phyloP scores from a whole-genome alignment of 2,329 filamentous ascomycete species.

The Corinectria fuckeliana region DNA sequence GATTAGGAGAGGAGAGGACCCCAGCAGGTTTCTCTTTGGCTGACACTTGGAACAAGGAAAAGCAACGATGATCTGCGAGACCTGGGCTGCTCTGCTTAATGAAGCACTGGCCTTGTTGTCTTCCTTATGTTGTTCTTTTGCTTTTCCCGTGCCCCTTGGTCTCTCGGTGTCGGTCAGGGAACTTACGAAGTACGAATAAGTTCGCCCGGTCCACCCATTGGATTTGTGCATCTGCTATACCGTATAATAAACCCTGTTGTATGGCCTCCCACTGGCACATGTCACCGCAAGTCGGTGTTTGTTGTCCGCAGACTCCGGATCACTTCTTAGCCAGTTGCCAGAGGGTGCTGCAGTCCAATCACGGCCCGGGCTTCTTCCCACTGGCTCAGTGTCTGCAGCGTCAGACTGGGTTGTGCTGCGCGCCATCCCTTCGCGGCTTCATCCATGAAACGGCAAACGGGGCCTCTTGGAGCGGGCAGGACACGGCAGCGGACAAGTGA shows the following conservation, averaged over 20 bases:
- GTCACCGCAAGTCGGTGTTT: neutral
- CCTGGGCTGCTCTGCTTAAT: neutral
- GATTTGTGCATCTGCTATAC: conserved; percentile 6
- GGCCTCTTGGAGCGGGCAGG: neutral
- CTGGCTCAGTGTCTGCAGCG: conserved; percentile 14
- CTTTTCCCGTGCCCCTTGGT: neutral
- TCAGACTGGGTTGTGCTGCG: conserved; percentile 20
- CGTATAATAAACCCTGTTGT: conserved; percentile 6
- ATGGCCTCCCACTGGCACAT: neutral
- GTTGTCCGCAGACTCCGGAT: neutral
- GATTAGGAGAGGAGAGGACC: neutral
- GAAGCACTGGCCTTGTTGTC: neutral
- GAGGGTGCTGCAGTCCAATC: neutral
- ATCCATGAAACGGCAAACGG: conserved; percentile 28
- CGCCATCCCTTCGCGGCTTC: conserved; percentile 24
- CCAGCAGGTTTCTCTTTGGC: neutral
- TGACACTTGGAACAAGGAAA: neutral
- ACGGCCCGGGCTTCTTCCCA: no score
- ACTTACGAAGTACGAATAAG: neutral
- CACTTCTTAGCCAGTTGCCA: neutral
- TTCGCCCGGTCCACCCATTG: conserved; percentile 1
- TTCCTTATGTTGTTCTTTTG: neutral
- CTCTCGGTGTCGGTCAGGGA: neutral
- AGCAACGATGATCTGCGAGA: neutral
- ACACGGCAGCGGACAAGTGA: neutral